Evolutionary conservation across 2,329 filamentous ascomycete genomes (phyloP).

Genomic region (Paraphoma chrysanthemicola): DNA sequence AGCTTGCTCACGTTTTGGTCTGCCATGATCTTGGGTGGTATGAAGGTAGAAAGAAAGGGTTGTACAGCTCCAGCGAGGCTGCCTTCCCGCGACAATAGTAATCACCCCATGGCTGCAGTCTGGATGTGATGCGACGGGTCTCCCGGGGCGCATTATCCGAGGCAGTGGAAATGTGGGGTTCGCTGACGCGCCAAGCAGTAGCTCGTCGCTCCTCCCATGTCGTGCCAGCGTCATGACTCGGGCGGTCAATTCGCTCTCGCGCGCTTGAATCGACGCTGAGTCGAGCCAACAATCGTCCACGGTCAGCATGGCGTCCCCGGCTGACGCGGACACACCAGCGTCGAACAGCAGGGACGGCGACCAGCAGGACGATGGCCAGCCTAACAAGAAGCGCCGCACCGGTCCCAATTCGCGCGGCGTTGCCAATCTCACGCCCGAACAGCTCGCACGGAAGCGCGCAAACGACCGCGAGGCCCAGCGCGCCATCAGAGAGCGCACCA

Average conservation of each 20-base stretch:
- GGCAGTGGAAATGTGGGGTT: constrained; percentile 4
- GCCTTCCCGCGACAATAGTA: neutral
- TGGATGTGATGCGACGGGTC: neutral
- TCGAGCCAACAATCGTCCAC: constrained; percentile 15
- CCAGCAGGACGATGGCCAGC: constrained; percentile 19
- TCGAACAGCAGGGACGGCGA: constrained; percentile 22
- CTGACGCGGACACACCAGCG: constrained; percentile 27
- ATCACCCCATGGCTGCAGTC: neutral
- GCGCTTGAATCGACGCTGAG: constrained; percentile 20
- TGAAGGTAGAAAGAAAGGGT: neutral
- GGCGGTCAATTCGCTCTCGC: constrained; percentile 7
- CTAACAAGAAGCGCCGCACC: constrained; percentile 43
- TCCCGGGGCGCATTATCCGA: constrained; percentile 1
- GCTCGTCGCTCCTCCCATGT: neutral
- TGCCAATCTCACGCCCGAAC: constrained; percentile 84
- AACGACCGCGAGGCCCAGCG: constrained; percentile 90
- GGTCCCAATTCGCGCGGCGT: constrained; percentile 71
- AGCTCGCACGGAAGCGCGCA: constrained; percentile 86
- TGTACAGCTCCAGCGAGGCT: neutral
- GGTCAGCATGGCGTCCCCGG: constrained; percentile 30
- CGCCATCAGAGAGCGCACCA: constrained; percentile 82
- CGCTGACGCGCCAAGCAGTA: neutral
- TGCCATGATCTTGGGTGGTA: constrained; percentile 21
- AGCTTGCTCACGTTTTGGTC: constrained; percentile 39
- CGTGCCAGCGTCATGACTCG: constrained; percentile 16